These are phyloP conservation scores for Liquidambar formosana DNA, from an alignment of 164 flowering plant genomes.

Conservation along the genomic window DNA sequence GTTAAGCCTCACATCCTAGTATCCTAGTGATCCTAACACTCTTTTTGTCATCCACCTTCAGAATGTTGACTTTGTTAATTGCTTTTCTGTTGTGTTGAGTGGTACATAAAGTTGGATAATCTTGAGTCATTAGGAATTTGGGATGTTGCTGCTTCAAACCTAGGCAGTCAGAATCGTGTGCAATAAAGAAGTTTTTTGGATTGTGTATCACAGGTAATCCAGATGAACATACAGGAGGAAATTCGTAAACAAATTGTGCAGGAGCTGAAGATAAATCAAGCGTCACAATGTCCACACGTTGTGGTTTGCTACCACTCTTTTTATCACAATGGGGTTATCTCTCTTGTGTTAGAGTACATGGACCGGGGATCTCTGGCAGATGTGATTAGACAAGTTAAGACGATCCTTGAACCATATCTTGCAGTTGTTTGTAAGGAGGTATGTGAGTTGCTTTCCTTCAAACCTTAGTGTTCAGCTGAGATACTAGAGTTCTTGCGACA, in stretches of 20 bases:
- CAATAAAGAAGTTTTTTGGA: neutral
- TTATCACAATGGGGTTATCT: constrained; percentile 95
- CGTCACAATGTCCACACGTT: constrained; percentile 79
- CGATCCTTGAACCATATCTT: constrained; percentile 96
- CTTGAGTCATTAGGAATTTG: neutral
- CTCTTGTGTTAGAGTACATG: constrained; percentile 96
- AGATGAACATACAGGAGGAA: constrained; percentile 93
- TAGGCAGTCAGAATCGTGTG: neutral
- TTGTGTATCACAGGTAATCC: constrained; percentile 66
- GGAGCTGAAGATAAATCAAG: constrained; percentile 93
- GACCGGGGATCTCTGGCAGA: constrained; percentile 95
- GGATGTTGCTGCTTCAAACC: neutral
- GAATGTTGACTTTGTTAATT: no score
- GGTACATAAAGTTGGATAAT: no score
- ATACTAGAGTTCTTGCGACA: neutral
- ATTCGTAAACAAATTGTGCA: constrained; percentile 96
- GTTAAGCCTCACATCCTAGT: no score
- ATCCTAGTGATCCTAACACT: no score
- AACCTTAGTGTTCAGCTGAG: neutral
- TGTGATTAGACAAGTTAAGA: constrained; percentile 82
- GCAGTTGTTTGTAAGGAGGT: constrained; percentile 98
- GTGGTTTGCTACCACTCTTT: constrained; percentile 94
- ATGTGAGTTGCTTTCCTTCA: neutral
- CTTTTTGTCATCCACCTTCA: no score
- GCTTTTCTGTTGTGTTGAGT: no score